Percentiles rank a stretch among this genome's conserved stretches.
These are phyloP conservation scores for Byssoonygena ceratinophila DNA, from an alignment of 2,329 filamentous ascomycete species.

Conservation along the genomic window DNA sequence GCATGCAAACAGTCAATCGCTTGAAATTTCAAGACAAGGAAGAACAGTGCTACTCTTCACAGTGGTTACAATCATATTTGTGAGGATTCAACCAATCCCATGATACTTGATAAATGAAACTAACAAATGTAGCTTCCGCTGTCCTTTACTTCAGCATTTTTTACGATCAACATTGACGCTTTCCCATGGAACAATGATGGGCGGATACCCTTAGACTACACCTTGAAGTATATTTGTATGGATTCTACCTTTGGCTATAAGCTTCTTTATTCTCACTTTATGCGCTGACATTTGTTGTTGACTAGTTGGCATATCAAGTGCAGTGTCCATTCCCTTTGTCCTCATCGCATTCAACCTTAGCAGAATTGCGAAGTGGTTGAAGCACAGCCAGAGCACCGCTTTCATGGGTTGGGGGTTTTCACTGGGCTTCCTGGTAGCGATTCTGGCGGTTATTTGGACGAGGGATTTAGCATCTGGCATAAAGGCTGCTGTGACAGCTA, in stretches of 20 bases:
- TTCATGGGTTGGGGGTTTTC: neutral
- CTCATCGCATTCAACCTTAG: slow-evolving; percentile 12
- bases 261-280: neutral
- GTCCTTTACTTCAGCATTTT: neutral
- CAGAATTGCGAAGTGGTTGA: slow-evolving; percentile 10
- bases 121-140: neutral
- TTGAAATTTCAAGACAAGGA: neutral
- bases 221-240: neutral
- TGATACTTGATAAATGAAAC: too few species aligned
- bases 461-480: slow-evolving; percentile 8
- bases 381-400: neutral
- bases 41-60: neutral
- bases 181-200: neutral
- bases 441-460: slow-evolving; percentile 12
- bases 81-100: neutral
- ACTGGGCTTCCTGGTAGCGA: neutral
- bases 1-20: neutral
- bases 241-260: neutral
- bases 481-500: slow-evolving; percentile 13
- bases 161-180: neutral
- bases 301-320: slow-evolving; percentile 12
- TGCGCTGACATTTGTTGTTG: neutral
- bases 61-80: neutral
- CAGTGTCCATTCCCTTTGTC: slow-evolving; percentile 12
- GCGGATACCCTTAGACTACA: neutral